Base-by-base conservation (phyloP, 345 rosid species). In the Murraya koenigii region DNA sequence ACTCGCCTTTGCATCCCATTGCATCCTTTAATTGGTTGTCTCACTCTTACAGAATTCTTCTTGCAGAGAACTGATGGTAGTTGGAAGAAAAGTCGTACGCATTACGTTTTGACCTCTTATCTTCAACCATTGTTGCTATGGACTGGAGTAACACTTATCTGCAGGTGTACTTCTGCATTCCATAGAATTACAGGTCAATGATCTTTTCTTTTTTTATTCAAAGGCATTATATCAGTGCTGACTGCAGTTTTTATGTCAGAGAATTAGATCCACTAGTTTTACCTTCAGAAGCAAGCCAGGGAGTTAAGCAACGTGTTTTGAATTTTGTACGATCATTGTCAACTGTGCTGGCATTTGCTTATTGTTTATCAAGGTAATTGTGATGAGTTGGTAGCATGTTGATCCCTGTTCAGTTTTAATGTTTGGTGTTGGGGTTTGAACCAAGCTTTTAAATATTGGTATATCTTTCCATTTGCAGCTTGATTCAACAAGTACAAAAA, bases 91-190 rank as follows among this genome's bases (percentile, higher is more conserved):
- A 90, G 89, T 80, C 83, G 74, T 69, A 77, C 91, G 1, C 84
- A 85, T 71, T 87, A 88, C 69, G 79, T 92, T 52, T 74, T 86
- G 82, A 87, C 81, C 60, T 92, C 97, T 44, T 95, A 93, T 85
- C 54, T 95, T 80, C 95, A 89, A 81, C 99, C 98, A n/a, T 81
- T 92, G 88, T 83, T 93, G 80, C 86, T 95, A 74, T 95, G 98
- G 95, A 85, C 89, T 38, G 96, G 97, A 74, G 92, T 90, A 32
- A 81, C 82, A 66, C 97, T 93, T 25, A 78, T 91, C 79, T 93
- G 99, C 99, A 86, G 98, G 99, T 95, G 69, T 23, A 23, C 49
- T 68, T 66, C 75, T 32, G 68, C 77, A 49, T 28, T 32, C n/a
- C 7, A 32, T 15, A 61, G 49, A 71, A 72, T 35, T 55, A 26